Base-by-base conservation (phyloP, 768 basidiomycete genomes). In the Lentinus tigrinus region DNA sequence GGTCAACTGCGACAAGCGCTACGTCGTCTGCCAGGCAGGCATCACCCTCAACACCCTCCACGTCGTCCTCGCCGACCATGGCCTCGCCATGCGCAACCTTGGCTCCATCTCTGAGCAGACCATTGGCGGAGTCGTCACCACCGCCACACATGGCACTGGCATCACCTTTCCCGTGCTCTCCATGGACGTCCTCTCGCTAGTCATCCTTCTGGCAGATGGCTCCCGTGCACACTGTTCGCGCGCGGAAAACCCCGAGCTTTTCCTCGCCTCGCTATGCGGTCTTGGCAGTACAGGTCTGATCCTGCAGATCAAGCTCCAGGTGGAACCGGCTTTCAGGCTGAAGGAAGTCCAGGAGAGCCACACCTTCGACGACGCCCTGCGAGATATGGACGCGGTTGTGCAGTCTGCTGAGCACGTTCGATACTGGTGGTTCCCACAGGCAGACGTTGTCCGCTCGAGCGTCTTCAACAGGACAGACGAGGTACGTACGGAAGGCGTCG, bases 101-200 rank as follows among this genome's bases (percentile, higher is more conserved):
- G 97, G 97, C 36, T 95, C 94, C 27, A 98, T 99, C 67, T 96
- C 94, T 36, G 95, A 97, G 71, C 96, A 98, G 72, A 93, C 94
- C 3, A 80, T 99, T 62, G 95, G 85, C 26, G 97, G 97, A 43
- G 84, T 95, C 65, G 80, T 98, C 67, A 87, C 93, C 14, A 99
- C 97, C 60, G 93, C 93, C 8, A 95, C 95, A 0, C 97, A 99
- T 77, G 97, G 95, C 52, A 87, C 92, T 13, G 96, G 97, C 40
- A 78, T 89, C 57, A 68, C 74, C 43, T 95, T 82, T 74, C 84
- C 85, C 53, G 90, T 93, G 61, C 83, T 98, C 62, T 93, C 93
- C 11, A 87, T 87, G 19, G 83, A 88, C 63, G 93, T 94, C 53
- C 78, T 83, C 64, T 84, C 88, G 4, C 74, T 98, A 61, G 83